These are phyloP conservation scores for Pisolithus thermaeus DNA, from an alignment of 1,284 basidiomycete species.

Conservation along the genomic window DNA sequence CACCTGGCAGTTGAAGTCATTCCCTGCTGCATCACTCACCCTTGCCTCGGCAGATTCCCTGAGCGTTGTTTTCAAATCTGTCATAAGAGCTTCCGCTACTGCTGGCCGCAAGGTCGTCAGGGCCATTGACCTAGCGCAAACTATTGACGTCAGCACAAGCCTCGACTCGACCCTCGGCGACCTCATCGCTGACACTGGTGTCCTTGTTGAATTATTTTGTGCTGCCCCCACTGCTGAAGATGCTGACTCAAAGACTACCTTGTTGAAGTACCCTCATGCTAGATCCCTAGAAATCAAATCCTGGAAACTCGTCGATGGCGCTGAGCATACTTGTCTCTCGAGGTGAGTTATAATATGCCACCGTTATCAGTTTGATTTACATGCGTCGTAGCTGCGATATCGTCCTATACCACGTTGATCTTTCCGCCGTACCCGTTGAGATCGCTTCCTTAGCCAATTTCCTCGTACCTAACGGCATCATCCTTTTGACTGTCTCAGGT, in stretches of 20 bases:
- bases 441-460: constrained; percentile 17
- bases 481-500: constrained; percentile 20
- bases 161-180: constrained; percentile 10
- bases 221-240: constrained; percentile 13
- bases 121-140: constrained; percentile 19
- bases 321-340: constrained; percentile 1
- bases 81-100: constrained; percentile 12
- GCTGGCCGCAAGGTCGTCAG: constrained; percentile 18
- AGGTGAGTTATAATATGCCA: constrained; percentile 8
- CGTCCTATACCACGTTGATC: constrained; percentile 13
- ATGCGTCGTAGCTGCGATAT: neutral
- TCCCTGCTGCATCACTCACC: constrained; percentile 12
- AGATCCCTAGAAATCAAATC: constrained; percentile 17
- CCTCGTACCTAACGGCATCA: constrained; percentile 15
- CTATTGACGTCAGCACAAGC: constrained; percentile 7
- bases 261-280: constrained; percentile 8
- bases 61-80: constrained; percentile 13
- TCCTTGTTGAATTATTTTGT: constrained; percentile 24
- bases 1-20: constrained; percentile 22
- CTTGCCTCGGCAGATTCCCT: constrained; percentile 9
- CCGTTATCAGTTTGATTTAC: neutral
- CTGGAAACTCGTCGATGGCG: constrained; percentile 11
- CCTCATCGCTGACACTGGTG: constrained; percentile 9
- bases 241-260: constrained; percentile 20
- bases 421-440: constrained; percentile 17